Evolutionary conservation across 371 early-diverging fungal genomes (phyloP).

Genomic region (Mucor irregularis): DNA sequence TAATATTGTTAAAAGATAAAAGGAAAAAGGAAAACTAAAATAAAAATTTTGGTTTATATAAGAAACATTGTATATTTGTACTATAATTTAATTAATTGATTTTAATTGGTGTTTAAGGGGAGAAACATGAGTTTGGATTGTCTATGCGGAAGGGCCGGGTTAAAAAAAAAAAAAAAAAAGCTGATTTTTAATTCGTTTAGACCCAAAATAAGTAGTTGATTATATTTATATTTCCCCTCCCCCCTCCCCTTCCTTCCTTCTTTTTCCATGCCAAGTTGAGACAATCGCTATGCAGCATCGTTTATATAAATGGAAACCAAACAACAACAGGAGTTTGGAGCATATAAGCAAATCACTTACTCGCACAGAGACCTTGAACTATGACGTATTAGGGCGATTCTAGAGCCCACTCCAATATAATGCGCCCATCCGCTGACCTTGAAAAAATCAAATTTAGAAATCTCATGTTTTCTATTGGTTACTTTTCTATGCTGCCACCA

Average conservation of each 20-base stretch:
- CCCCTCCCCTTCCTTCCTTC: neutral
- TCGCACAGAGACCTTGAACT: too few species aligned
- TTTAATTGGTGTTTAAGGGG: neutral
- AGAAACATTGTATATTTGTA: constrained; percentile 1
- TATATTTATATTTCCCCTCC: neutral
- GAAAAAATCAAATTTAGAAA: too few species aligned
- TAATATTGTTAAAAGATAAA: neutral
- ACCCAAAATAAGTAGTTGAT: neutral
- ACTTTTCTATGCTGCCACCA: too few species aligned
- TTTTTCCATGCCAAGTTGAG: too few species aligned
- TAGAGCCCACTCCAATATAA: too few species aligned
- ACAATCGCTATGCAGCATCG: too few species aligned
- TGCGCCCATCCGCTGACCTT: too few species aligned
- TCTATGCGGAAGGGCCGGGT: neutral
- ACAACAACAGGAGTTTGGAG: too few species aligned
- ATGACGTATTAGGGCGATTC: too few species aligned
- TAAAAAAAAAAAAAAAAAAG: neutral
- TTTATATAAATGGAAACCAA: too few species aligned
- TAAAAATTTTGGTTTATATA: neutral
- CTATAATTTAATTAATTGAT: neutral
- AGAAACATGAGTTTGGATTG: constrained; percentile 1
- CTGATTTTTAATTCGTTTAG: neutral
- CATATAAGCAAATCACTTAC: too few species aligned
- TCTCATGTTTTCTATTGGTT: too few species aligned
- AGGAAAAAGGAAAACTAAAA: neutral